Conservation (phyloP, 2,329 filamentous ascomycete species). For the Colletotrichum musae region DNA sequence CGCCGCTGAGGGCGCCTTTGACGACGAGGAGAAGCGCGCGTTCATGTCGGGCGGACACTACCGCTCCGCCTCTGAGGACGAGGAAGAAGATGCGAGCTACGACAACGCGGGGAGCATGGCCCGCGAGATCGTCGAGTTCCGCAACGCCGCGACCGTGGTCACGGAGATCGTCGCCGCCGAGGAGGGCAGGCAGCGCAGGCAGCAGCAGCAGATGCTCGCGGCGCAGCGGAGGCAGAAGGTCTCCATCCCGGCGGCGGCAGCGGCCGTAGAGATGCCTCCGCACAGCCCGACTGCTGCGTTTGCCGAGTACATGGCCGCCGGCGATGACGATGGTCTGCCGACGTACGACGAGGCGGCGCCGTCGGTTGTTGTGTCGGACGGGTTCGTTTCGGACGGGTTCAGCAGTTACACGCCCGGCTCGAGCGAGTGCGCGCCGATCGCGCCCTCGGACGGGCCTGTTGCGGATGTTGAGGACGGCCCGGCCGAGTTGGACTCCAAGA, state of each 20-base stretch:
- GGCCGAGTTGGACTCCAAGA: constrained; percentile 42
- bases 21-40: constrained; percentile 56
- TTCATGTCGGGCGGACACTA: constrained; percentile 45
- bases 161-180: constrained; percentile 62
- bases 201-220: constrained; percentile 36
- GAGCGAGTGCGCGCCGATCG: constrained; percentile 45
- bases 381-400: constrained; percentile 62
- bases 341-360: constrained; percentile 56
- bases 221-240: constrained; percentile 39
- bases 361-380: constrained; percentile 57
- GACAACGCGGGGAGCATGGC: constrained; percentile 56
- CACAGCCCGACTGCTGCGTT: constrained; percentile 48
- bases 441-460: constrained; percentile 36
- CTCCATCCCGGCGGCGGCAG: too few species aligned
- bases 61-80: constrained; percentile 12
- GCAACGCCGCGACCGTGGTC: constrained; percentile 61
- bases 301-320: constrained; percentile 49
- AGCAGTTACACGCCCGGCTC: constrained; percentile 55
- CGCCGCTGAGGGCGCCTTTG: constrained; percentile 42
- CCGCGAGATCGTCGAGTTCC: constrained; percentile 64
- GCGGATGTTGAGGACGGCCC: constrained; percentile 41
- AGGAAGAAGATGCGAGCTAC: constrained; percentile 28
- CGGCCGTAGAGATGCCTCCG: constrained; percentile 16
- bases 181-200: constrained; percentile 49
- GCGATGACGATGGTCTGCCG: constrained; percentile 57